Base-by-base conservation (phyloP, 345 rosid species). In the Cardamine resedifolia region DNA sequence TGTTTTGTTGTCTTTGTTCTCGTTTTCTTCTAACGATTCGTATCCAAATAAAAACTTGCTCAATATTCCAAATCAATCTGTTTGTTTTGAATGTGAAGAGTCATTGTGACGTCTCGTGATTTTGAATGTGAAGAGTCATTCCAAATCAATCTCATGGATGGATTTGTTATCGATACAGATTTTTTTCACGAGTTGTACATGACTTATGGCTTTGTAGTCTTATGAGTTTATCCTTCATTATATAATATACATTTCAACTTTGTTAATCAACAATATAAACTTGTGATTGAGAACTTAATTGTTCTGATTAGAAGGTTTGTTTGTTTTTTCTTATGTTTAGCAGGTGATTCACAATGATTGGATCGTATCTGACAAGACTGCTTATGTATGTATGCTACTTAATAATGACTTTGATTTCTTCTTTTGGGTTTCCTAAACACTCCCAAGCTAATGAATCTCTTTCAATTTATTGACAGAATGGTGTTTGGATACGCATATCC, bases 401-500 rank as follows among this genome's bases (percentile, higher is more conserved):
- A 48, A 4, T 2, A 48, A 4, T 21, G 0, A 10, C 9, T 19
- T 2, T 44, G 1, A 53, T 36, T 34, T 34, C 38, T 36, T 38
- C 6, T 47, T 43, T 18, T 69, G 4, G 16, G 10, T 16, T 39
- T 5, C 2, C 12, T 56, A 47, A 20, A 5, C 7, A 52, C 15
- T n/a, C 7, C 5, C 3, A 43, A 52, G 1, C 19, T 50, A 4
- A 14, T 28, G 41, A 50, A 24, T 65, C 9, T 65, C 9, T 62
- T 61, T 38, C 6, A 3, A 7, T 23, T 45, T 28, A 15, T 33
- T 73, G 33, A 33, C 82, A 89, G 96, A 24, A 80, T 85, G 90
- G 64, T 77, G 51, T 81, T 89, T 45, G 96, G 95, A 9, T 89
- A 94, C 55, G 91, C 86, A 14, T 91, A 89, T 68, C 97, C 95